These are phyloP conservation scores for Lyophyllum semitale DNA, from an alignment of 768 basidiomycete genomes.

Conservation along the genomic window DNA sequence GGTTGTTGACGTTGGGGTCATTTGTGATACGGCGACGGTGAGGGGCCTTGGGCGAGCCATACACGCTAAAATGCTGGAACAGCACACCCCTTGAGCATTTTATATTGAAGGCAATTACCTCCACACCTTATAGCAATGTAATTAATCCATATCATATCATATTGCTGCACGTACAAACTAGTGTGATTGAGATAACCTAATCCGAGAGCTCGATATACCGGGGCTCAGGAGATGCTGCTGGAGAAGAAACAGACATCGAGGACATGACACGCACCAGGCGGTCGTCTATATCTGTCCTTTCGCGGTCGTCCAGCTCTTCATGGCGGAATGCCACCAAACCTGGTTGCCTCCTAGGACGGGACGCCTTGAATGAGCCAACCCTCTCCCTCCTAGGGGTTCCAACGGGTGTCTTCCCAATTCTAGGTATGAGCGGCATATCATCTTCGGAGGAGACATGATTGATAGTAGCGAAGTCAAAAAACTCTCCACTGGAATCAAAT, in stretches of 20 bases:
- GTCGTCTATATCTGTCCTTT: neutral
- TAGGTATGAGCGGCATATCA: neutral
- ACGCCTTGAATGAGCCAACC: neutral
- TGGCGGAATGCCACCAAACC: neutral
- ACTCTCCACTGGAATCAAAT: conserved; percentile 23
- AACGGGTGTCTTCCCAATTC: neutral
- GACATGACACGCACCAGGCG: conserved; percentile 12
- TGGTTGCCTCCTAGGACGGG: neutral
- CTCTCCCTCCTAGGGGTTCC: neutral
- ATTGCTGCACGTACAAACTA: too few relatives aligned
- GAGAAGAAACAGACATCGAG: conserved; percentile 17
- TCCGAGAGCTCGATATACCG: conserved; percentile 22
- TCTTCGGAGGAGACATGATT: conserved; percentile 12
- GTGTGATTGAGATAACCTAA: conserved; percentile 8
- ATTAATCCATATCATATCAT: neutral
- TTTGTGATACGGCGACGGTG: conserved; percentile 56
- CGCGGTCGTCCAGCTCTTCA: neutral
- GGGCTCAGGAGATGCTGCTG: conserved; percentile 1
- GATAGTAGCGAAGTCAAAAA: conserved; percentile 20
- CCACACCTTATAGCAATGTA: neutral
- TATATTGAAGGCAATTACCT: neutral
- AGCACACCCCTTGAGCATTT: neutral
- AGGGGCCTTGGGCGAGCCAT: conserved; percentile 49
- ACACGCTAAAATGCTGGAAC: conserved; percentile 16
- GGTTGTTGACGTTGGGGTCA: conserved; percentile 60